Conservation (phyloP, 2,329 filamentous ascomycete genomes). For the Colletotrichum sp. region DNA sequence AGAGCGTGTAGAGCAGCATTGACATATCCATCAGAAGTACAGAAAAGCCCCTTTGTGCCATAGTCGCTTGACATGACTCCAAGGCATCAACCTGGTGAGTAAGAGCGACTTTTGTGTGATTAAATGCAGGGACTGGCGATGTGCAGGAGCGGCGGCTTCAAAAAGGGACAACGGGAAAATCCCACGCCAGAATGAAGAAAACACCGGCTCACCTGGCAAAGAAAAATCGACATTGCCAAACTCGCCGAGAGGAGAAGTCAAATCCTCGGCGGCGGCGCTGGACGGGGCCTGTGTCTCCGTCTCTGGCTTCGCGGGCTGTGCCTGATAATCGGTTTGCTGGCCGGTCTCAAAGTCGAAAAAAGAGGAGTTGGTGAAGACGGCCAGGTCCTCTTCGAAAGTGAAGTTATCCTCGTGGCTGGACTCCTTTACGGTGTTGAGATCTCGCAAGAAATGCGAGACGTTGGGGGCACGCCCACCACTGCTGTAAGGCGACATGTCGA, state of each 20-base stretch:
- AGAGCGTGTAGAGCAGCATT: neutral
- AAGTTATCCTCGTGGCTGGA: conserved; percentile 65
- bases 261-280: conserved; percentile 28
- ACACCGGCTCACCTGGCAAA: conserved; percentile 47
- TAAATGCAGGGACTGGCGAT: neutral
- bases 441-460: conserved; percentile 87
- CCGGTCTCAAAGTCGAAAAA: conserved; percentile 81
- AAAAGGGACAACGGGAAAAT: neutral
- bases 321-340: conserved; percentile 63
- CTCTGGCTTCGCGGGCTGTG: conserved; percentile 50
- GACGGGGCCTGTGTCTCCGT: conserved; percentile 30
- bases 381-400: conserved; percentile 73
- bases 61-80: neutral
- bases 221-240: conserved; percentile 52
- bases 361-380: conserved; percentile 81
- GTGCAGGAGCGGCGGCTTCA: neutral
- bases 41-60: neutral
- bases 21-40: neutral
- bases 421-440: conserved; percentile 75
- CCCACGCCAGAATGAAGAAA: neutral
- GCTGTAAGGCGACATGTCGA: conserved; percentile 69
- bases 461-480: conserved; percentile 81
- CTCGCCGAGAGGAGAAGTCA: conserved; percentile 45
- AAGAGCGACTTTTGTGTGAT: neutral
- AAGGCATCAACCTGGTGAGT: neutral